phyloP scores from a whole-genome alignment of 73 alveolate species.

The Symbiodinium pilosum region DNA sequence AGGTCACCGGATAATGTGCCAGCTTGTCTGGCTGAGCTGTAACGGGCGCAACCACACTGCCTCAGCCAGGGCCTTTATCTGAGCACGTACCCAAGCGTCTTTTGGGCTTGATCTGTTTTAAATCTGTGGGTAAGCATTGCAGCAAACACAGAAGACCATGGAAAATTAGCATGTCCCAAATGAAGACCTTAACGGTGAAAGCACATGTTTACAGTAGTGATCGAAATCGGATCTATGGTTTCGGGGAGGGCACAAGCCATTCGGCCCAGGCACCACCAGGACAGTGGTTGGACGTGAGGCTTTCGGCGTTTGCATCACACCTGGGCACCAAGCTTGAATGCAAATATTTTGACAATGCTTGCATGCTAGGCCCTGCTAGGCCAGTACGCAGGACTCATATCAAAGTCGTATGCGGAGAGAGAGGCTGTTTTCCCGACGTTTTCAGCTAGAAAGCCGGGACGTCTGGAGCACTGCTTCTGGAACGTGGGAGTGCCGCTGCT shows the following conservation, averaged over 20 bases:
- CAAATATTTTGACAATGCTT: background rate
- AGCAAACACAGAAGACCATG: background rate
- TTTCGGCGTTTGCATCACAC: background rate
- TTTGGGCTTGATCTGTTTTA: background rate
- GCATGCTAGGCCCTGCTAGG: background rate
- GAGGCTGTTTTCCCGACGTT: too few species aligned
- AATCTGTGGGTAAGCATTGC: background rate
- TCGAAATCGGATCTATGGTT: background rate
- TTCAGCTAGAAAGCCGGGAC: too few species aligned
- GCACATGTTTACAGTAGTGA: background rate
- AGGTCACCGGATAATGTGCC: background rate
- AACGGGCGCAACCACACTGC: background rate
- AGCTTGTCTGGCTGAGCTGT: background rate
- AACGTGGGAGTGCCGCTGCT: too few species aligned
- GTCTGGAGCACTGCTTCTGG: too few species aligned
- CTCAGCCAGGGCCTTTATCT: background rate
- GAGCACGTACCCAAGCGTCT: background rate
- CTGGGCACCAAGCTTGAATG: background rate
- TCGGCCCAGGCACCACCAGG: background rate
- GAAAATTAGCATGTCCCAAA: background rate
- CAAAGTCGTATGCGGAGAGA: too few species aligned
- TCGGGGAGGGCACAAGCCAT: background rate
- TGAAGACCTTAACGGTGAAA: background rate
- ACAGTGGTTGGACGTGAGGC: background rate
- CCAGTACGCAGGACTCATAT: background rate